phyloP scores from a whole-genome alignment of 2,329 filamentous ascomycete genomes.

The Tolypocladium sp. region DNA sequence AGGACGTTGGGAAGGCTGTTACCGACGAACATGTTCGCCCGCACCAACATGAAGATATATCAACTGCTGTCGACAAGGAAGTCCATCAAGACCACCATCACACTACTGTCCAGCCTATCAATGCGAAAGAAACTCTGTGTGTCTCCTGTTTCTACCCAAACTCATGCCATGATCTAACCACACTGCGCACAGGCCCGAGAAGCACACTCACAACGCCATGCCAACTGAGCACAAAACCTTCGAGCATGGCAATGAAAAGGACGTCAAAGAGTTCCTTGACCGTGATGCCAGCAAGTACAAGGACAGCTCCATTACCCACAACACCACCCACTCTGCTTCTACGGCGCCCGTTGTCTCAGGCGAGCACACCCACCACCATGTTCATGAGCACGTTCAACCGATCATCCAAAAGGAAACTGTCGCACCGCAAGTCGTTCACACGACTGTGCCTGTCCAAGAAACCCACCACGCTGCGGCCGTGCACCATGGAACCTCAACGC shows the following conservation, averaged over 20 bases:
- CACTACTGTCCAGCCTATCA: slow-evolving; percentile 57
- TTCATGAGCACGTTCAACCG: slow-evolving; percentile 62
- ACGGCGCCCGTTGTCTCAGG: slow-evolving; percentile 15
- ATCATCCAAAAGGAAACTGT: slow-evolving; percentile 62
- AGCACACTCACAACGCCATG: slow-evolving; percentile 50
- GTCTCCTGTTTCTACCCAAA: slow-evolving; percentile 10
- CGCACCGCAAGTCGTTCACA: slow-evolving; percentile 60
- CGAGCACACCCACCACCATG: slow-evolving; percentile 30
- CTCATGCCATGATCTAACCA: not conserved
- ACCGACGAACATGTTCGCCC: slow-evolving; percentile 51
- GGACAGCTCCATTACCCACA: slow-evolving; percentile 17
- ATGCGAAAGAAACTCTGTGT: slow-evolving; percentile 28
- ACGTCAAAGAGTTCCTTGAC: slow-evolving; percentile 36
- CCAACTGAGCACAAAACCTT: slow-evolving; percentile 52
- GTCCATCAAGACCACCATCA: slow-evolving; percentile 67
- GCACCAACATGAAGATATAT: slow-evolving; percentile 51
- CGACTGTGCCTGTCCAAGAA: slow-evolving; percentile 63
- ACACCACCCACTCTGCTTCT: slow-evolving; percentile 16
- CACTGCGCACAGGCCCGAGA: slow-evolving; percentile 38
- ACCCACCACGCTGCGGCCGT: slow-evolving; percentile 58
- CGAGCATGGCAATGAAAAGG: slow-evolving; percentile 47
- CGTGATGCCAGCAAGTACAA: slow-evolving; percentile 34
- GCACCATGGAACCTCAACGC: slow-evolving; percentile 54
- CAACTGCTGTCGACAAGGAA: slow-evolving; percentile 57
- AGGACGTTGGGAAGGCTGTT: slow-evolving; percentile 51